Evolutionary conservation across 768 basidiomycete species (phyloP), one percentile per base, ranked within the genome.

Genomic region (Boletus pseudopeckii): DNA sequence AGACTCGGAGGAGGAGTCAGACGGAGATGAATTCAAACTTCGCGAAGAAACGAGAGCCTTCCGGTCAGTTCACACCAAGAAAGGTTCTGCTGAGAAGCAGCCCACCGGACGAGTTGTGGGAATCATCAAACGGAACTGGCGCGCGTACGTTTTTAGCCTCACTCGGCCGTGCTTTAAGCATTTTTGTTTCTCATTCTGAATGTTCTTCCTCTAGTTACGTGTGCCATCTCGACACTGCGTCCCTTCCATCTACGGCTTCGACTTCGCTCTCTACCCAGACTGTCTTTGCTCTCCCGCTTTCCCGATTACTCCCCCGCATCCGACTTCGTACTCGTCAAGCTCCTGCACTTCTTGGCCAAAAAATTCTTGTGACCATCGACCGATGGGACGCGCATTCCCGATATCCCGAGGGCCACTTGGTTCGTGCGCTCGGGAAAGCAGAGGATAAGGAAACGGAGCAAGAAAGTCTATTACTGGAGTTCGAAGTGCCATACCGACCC

Each of bases 341-440:
- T 1, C 90, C 93, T 0, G 71, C 81, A 2, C 83, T 99, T 15
- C 71, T 97, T 17, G 84, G 86, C 36, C 95, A 99, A 69, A 98
- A 99, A 69, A 96, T 99, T 59, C 82, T 99, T 24, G 92, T 98
- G 40, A 87, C 91, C 3, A 92, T 98, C 62, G 97, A 99, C 66
- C 77, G 86, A 39, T 99, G 97, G 97, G 86, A 90, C 26, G 72
- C 76, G 6, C 87, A 84, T 10, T 92, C 90, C 1, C 81, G 92
- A 18, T 97, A 98, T 65, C 97, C 97, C 0, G 95, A 98, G 63
- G 97, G 97, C 0, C 97, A 99, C 67, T 92, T 99, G 58, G 95
- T 98, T 20, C 84, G 96, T 39, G 84, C 92, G 0, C 79, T 99
- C 1, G 97, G 97, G 3, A 84, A 83, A 62, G 92, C 85, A 0